Evolutionary conservation across 2,329 filamentous ascomycete species (phyloP).

Genomic region (Raffaelea albimanens): DNA sequence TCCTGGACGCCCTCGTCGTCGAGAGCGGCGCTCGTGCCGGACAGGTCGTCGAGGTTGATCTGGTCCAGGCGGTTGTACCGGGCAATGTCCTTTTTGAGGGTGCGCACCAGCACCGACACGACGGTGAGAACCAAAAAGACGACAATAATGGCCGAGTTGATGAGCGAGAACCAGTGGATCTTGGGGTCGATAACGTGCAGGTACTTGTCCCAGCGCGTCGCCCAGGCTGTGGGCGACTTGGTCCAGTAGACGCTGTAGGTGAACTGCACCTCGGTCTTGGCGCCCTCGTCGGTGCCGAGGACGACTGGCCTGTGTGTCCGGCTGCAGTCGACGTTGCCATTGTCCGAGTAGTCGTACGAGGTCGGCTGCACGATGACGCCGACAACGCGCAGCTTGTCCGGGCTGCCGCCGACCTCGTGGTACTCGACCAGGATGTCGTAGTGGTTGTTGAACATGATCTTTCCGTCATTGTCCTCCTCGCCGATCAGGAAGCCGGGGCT

Average conservation of each 20-base stretch:
- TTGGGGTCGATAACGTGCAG: conserved; percentile 94
- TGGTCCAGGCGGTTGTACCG: conserved; percentile 92
- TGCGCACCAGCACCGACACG: conserved; percentile 80
- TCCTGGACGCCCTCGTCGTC: conserved; percentile 96
- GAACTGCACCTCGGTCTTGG: conserved; percentile 60
- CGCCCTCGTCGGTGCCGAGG: conserved; percentile 48
- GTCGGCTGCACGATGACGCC: conserved; percentile 81
- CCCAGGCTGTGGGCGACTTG: conserved; percentile 78
- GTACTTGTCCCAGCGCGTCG: conserved; percentile 98
- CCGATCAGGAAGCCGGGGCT: conserved; percentile 86
- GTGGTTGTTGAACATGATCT: conserved; percentile 70
- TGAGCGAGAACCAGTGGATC: conserved; percentile 98
- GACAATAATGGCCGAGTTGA: conserved; percentile 93
- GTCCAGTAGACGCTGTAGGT: conserved; percentile 92
- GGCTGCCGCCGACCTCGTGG: conserved; percentile 61
- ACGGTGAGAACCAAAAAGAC: conserved; percentile 87
- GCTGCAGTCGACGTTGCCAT: conserved; percentile 51
- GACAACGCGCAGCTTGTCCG: conserved; percentile 73
- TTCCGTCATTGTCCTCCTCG: conserved; percentile 41
- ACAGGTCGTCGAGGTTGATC: conserved; percentile 82
- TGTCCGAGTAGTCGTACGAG: conserved; percentile 53
- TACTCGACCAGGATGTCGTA: conserved; percentile 93
- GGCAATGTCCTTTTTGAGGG: conserved; percentile 88
- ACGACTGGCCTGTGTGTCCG: conserved; percentile 48
- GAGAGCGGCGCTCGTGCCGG: conserved; percentile 67